Evolutionary conservation across 1,284 basidiomycete species (phyloP).

Genomic region (Cryptococcus depauperatus): DNA sequence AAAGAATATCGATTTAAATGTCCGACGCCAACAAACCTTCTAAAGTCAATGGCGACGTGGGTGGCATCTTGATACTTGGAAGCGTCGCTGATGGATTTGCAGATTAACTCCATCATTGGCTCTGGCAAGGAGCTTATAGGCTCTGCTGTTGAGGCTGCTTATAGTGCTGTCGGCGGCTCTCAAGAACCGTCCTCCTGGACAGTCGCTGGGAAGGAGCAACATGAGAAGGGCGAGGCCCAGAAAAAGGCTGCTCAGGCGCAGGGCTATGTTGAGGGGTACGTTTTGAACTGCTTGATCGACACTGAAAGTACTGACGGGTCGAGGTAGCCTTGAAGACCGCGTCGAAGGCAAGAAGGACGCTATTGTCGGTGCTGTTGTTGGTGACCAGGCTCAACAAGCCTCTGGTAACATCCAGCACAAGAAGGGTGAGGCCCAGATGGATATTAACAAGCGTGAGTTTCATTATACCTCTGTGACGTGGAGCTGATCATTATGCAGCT

Average conservation of each 20-base stretch:
- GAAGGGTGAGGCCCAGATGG: constrained; percentile 49
- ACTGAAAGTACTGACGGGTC: background rate
- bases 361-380: constrained; percentile 56
- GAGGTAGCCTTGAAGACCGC: constrained; percentile 48
- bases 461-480: too few species aligned
- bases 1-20: constrained; percentile 14
- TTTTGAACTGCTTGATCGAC: background rate
- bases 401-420: constrained; percentile 52
- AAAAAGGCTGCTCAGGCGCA: constrained; percentile 41
- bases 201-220: constrained; percentile 55
- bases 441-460: constrained; percentile 28
- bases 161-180: constrained; percentile 39
- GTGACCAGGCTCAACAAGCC: constrained; percentile 57
- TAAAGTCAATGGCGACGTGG: constrained; percentile 56
- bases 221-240: constrained; percentile 55
- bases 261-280: constrained; percentile 51
- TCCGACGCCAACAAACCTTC: constrained; percentile 43
- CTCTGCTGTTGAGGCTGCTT: constrained; percentile 53
- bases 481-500: too few species aligned
- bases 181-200: constrained; percentile 28
- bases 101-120: constrained; percentile 43
- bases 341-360: constrained; percentile 59
- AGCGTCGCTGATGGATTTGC: background rate
- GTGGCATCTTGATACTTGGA: constrained; percentile 4
- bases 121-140: constrained; percentile 47